Evolutionary conservation across 495 filamentous ascomycete genomes (phyloP).

Genomic region (Neurospora africana): DNA sequence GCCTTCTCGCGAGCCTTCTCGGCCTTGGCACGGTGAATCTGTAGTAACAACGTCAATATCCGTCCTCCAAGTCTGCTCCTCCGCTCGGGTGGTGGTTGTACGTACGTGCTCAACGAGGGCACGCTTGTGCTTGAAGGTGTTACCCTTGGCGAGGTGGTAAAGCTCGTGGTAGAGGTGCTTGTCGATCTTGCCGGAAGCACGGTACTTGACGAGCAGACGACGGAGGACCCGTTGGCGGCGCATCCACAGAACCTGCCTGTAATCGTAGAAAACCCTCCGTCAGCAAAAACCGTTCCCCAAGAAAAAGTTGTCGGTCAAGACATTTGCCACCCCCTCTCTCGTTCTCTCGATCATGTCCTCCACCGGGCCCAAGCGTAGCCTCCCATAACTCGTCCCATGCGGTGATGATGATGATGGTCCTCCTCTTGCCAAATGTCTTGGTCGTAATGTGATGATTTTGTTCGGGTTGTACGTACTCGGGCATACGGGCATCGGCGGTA

Average conservation of each 20-base stretch:
- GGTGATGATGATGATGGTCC: not conserved
- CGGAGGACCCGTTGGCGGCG: constrained; percentile 97
- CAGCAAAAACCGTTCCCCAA: constrained; percentile 9
- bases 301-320: not conserved
- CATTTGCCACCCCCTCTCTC: not conserved
- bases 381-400: not conserved
- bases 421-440: constrained; percentile 2
- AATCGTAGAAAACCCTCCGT: constrained; percentile 12
- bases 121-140: constrained; percentile 99
- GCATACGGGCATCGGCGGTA: constrained; percentile 99
- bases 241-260: constrained; percentile 97
- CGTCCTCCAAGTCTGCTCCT: not conserved
- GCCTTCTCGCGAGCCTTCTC: constrained; percentile 90
- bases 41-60: constrained; percentile 14
- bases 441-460: not conserved
- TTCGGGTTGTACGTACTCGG: constrained; percentile 55
- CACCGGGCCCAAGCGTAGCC: not conserved
- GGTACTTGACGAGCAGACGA: constrained; percentile 98
- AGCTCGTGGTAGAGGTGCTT: constrained; percentile 99
- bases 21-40: constrained; percentile 99
- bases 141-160: constrained; percentile 99
- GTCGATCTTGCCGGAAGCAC: constrained; percentile 98
- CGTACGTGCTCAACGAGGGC: constrained; percentile 98
- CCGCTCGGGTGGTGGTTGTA: constrained; percentile 19
- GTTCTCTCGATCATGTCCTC: not conserved